A percentile compares a stretch with the other conserved stretches of the same genome.
Evolutionary conservation across 352 stramenopile genomes (phyloP).

Genomic region (Aphanomyces invadans): DNA sequence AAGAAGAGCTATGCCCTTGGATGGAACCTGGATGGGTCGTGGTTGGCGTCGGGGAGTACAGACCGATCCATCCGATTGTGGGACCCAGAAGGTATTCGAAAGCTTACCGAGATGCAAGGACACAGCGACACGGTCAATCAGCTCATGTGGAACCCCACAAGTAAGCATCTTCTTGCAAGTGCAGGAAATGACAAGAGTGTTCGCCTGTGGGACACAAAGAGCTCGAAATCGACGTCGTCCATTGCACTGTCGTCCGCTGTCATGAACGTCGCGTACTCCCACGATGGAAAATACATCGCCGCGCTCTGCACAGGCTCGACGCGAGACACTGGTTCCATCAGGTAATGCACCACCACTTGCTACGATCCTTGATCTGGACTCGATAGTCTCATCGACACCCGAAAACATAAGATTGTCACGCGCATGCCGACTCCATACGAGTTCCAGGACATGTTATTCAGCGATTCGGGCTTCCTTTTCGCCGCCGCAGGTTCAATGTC

Average conservation of each 20-base stretch:
- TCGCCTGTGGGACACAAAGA: conserved; percentile 78
- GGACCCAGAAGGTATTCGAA: conserved; percentile 49
- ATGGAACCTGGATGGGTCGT: conserved; percentile 61
- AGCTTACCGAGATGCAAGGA: conserved; percentile 54
- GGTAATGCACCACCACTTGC: not conserved
- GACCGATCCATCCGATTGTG: conserved; percentile 77
- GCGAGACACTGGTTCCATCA: conserved; percentile 29
- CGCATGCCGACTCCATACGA: conserved; percentile 77
- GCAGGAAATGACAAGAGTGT: conserved; percentile 74
- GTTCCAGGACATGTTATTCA: conserved; percentile 80
- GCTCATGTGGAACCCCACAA: conserved; percentile 67
- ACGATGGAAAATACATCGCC: conserved; percentile 75
- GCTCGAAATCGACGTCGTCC: conserved; percentile 62
- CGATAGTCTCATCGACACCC: conserved; percentile 59
- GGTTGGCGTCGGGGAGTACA: conserved; percentile 71
- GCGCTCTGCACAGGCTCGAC: conserved; percentile 61
- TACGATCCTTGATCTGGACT: not conserved
- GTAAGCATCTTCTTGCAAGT: conserved; percentile 50
- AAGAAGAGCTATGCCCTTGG: conserved; percentile 72
- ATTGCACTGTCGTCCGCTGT: conserved; percentile 65
- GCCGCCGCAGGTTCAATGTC: conserved; percentile 67
- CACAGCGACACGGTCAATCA: conserved; percentile 69
- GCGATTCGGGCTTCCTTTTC: conserved; percentile 64
- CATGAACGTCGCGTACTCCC: conserved; percentile 72
- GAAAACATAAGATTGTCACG: conserved; percentile 69